These are phyloP conservation scores for Rhypophila decipiens DNA, from an alignment of 495 filamentous ascomycete species.

Conservation along the genomic window DNA sequence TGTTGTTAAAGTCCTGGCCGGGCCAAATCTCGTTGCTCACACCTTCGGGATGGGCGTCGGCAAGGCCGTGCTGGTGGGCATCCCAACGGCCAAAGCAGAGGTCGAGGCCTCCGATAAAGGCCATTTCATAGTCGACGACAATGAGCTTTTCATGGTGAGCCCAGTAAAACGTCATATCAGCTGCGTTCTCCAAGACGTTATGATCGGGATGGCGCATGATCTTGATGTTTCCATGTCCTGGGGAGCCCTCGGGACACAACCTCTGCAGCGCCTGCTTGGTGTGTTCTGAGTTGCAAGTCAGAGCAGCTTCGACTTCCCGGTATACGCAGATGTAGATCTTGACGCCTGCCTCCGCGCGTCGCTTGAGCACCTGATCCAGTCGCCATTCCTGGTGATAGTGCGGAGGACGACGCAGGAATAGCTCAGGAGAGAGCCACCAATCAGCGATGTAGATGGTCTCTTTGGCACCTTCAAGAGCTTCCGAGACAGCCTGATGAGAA, in stretches of 20 bases:
- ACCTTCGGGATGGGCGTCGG: slow-evolving; percentile 81
- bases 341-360: slow-evolving; percentile 82
- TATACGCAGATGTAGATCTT: slow-evolving; percentile 94
- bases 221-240: slow-evolving; percentile 78
- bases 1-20: slow-evolving; percentile 93
- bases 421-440: slow-evolving; percentile 94
- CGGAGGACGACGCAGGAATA: slow-evolving; percentile 83
- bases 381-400: slow-evolving; percentile 79
- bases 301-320: slow-evolving; percentile 75
- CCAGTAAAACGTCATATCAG: slow-evolving; percentile 98
- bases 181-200: slow-evolving; percentile 86
- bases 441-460: slow-evolving; percentile 94
- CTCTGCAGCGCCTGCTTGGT: slow-evolving; percentile 82
- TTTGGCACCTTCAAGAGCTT: slow-evolving; percentile 76
- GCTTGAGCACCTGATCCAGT: slow-evolving; percentile 78
- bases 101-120: slow-evolving; percentile 90
- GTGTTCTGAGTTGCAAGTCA: slow-evolving; percentile 89
- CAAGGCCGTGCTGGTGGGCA: slow-evolving; percentile 70
- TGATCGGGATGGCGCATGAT: slow-evolving; percentile 94
- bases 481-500: slow-evolving; percentile 60
- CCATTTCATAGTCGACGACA: slow-evolving; percentile 82
- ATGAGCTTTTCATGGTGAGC: slow-evolving; percentile 97
- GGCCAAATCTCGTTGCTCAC: slow-evolving; percentile 85
- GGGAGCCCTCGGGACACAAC: slow-evolving; percentile 72
- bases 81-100: slow-evolving; percentile 98